Conservation (phyloP, 2,329 filamentous ascomycete genomes). For the Lecanoromycetidae sp. region DNA sequence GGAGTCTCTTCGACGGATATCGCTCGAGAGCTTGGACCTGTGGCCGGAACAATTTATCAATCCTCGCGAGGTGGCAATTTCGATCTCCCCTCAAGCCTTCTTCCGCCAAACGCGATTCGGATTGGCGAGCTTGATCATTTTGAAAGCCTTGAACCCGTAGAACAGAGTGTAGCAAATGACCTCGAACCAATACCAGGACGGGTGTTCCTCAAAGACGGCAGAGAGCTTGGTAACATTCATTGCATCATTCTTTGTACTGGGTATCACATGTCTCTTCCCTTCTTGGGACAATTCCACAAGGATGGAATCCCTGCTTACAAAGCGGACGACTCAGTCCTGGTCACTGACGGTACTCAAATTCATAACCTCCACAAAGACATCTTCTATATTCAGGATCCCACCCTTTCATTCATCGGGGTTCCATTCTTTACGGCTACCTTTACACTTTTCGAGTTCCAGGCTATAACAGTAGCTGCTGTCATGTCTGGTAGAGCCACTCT, state of each 20-base stretch:
- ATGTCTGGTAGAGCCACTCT: slow-evolving; percentile 40
- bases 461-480: slow-evolving; percentile 47
- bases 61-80: slow-evolving; percentile 50
- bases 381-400: slow-evolving; percentile 57
- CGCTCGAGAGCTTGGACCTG: slow-evolving; percentile 37
- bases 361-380: slow-evolving; percentile 62
- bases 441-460: slow-evolving; percentile 58
- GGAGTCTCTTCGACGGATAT: slow-evolving; percentile 45
- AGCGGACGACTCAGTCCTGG: slow-evolving; percentile 42
- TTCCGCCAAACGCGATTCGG: slow-evolving; percentile 34
- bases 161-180: neutral
- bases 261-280: slow-evolving; percentile 38
- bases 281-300: slow-evolving; percentile 38
- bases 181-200: neutral
- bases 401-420: slow-evolving; percentile 51
- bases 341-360: slow-evolving; percentile 50
- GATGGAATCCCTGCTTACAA: slow-evolving; percentile 33
- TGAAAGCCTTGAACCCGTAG: neutral
- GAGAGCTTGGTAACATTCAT: slow-evolving; percentile 44
- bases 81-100: slow-evolving; percentile 42
- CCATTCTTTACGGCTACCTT: slow-evolving; percentile 57
- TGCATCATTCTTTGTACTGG: slow-evolving; percentile 54
- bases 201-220: slow-evolving; percentile 25
- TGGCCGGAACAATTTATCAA: slow-evolving; percentile 38
- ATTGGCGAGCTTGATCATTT: slow-evolving; percentile 2